Percentiles rank a stretch among this genome's conserved stretches.
phyloP scores from a whole-genome alignment of 2,329 filamentous ascomycete species.

The Monilinia fructicola region DNA sequence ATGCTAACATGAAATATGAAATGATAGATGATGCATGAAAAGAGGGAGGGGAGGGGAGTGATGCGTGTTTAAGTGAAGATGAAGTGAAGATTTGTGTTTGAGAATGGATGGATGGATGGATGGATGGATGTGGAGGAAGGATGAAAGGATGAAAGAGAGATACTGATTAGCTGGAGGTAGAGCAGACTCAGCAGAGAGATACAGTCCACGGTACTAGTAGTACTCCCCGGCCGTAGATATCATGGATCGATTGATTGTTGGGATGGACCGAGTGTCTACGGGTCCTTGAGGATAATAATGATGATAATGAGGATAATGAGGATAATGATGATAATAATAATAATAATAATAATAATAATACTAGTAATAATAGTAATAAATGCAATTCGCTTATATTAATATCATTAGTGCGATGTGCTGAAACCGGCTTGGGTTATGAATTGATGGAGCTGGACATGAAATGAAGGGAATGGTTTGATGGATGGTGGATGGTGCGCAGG shows the following conservation, averaged over 20 bases:
- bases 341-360: too few relatives aligned
- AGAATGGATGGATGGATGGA: constrained; percentile 16
- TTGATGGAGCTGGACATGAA: too few relatives aligned
- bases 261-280: constrained; percentile 18
- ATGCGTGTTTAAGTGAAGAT: neutral
- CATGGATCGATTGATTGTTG: neutral
- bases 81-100: neutral
- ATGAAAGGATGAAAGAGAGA: too few relatives aligned
- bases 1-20: constrained; percentile 5
- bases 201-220: too few relatives aligned
- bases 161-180: too few relatives aligned
- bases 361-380: too few relatives aligned
- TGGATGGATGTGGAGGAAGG: neutral
- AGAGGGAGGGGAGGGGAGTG: constrained; percentile 3
- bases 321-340: too few relatives aligned
- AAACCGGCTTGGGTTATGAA: constrained; percentile 4
- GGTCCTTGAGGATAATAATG: neutral
- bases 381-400: constrained; percentile 3
- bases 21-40: constrained; percentile 7
- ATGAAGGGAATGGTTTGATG: neutral
- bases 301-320: too few relatives aligned
- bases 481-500: neutral
- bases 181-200: too few relatives aligned
- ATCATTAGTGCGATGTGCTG: constrained; percentile 9
- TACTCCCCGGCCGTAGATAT: too few relatives aligned